Conservation (phyloP, 768 basidiomycete species). For the Hygrophorus russula region DNA sequence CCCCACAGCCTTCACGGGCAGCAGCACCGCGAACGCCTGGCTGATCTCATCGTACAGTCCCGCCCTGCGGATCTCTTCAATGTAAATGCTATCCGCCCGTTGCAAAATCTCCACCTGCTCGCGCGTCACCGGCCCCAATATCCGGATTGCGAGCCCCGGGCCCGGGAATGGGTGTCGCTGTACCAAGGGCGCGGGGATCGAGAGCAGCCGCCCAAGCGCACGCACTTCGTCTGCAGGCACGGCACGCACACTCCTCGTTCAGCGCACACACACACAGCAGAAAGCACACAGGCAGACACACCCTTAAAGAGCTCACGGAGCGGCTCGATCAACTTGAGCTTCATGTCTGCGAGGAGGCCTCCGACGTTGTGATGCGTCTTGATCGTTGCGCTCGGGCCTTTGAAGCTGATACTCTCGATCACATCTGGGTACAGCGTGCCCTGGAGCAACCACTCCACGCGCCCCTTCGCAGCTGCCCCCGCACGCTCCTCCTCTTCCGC, state of each 20-base stretch:
- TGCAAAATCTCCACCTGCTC: constrained; percentile 89
- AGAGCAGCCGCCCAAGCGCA: constrained; percentile 79
- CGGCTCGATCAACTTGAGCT: constrained; percentile 96
- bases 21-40: constrained; percentile 91
- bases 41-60: constrained; percentile 87
- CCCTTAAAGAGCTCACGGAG: constrained; percentile 98
- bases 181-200: constrained; percentile 87
- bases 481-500: constrained; percentile 66
- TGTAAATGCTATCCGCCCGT: constrained; percentile 90
- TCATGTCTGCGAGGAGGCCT: constrained; percentile 93
- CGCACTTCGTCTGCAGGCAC: constrained; percentile 79
- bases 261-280: not conserved
- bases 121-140: constrained; percentile 89
- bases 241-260: not conserved
- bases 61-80: constrained; percentile 93
- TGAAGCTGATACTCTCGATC: constrained; percentile 98
- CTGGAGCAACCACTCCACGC: constrained; percentile 94
- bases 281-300: constrained; percentile 19
- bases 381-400: constrained; percentile 97
- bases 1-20: constrained; percentile 94
- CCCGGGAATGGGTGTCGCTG: constrained; percentile 98
- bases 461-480: constrained; percentile 68
- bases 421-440: constrained; percentile 98
- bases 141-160: constrained; percentile 95
- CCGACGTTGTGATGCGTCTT: constrained; percentile 99